Evolutionary conservation across 1,284 basidiomycete species (phyloP), one percentile per base, ranked within the genome.

Genomic region (Gomphus bonarii): DNA sequence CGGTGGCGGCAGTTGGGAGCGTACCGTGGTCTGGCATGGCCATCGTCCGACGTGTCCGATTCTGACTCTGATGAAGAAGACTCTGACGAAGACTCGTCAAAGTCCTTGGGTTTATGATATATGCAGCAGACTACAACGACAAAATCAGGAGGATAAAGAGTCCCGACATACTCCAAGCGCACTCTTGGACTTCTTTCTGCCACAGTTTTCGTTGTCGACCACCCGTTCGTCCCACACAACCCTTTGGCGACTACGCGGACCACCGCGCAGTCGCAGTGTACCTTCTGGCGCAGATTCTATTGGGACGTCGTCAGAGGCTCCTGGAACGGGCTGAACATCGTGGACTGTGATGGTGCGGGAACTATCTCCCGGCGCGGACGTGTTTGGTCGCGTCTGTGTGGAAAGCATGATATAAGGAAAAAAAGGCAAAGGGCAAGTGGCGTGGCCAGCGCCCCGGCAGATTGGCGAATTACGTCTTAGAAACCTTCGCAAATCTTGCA

Each of bases 131-230:
- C 91, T 93, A 60, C 40, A 16, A 31, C 22, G 53, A 20, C 42
- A 30, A 14, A 43, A 22, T n/a, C 20, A 18, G 16, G 12, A 7
- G 9, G 44, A 3, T 3, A 49, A 10, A 31, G 28, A 30, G 30
- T n/a, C n/a, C n/a, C n/a, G n/a, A n/a, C n/a, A n/a, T n/a, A n/a
- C n/a, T n/a, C 25, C 18, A 9, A 50, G 76, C 85, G 61, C 61
- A 91, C 91, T 90, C 71, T 93, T 93, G 20, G 85, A 86, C 61
- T 85, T 88, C 69, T 92, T 92, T 72, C 78, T 81, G 12, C 85
- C 85, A 58, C 81, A 76, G 0, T 82, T 82, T 65, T 93, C 90
- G 62, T 93, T 93, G 66, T 93, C 90, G 1, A 93, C 76, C 2
- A 89, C 86, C 59, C 81, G 84, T n/a, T 88, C 83, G 22, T 72